Conservation (phyloP, 345 rosid species). For the Citrus cavaleriei region DNA sequence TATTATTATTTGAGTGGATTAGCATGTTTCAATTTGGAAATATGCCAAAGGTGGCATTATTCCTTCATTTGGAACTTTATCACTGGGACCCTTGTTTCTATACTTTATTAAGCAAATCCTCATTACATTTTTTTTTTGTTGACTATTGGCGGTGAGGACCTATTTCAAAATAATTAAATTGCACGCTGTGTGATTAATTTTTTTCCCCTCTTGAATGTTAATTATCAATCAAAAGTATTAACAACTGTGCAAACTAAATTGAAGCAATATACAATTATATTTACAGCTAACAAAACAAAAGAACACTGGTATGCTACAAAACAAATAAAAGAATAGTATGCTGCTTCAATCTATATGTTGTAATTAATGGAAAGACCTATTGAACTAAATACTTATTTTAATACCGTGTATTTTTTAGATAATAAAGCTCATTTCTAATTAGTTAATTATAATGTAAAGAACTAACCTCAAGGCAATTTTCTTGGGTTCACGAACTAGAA, state of each 20-base stretch:
- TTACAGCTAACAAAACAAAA: too few species aligned
- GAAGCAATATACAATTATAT: too few species aligned
- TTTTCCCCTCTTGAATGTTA: too few species aligned
- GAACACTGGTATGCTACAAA: too few species aligned
- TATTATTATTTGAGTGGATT: neutral
- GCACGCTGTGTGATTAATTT: too few species aligned
- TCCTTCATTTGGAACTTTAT: neutral
- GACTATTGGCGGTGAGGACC: neutral
- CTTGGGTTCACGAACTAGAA: constrained; percentile 55
- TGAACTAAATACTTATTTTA: neutral
- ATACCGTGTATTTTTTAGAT: neutral
- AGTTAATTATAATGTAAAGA: too few species aligned
- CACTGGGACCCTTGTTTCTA: neutral
- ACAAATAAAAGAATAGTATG: too few species aligned
- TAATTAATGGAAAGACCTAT: too few species aligned
- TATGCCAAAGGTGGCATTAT: neutral
- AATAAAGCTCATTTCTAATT: neutral
- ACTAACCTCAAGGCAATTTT: constrained; percentile 68
- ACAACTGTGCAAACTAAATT: too few species aligned
- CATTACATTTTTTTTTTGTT: neutral
- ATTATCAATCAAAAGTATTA: too few species aligned
- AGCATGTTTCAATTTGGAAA: neutral
- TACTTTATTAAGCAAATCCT: neutral
- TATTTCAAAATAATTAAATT: too few species aligned
- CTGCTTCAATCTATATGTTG: too few species aligned